Percentiles rank a stretch among this genome's conserved stretches.
These are phyloP conservation scores for Lyophyllum decastes DNA, from an alignment of 768 basidiomycete species.

Conservation along the genomic window DNA sequence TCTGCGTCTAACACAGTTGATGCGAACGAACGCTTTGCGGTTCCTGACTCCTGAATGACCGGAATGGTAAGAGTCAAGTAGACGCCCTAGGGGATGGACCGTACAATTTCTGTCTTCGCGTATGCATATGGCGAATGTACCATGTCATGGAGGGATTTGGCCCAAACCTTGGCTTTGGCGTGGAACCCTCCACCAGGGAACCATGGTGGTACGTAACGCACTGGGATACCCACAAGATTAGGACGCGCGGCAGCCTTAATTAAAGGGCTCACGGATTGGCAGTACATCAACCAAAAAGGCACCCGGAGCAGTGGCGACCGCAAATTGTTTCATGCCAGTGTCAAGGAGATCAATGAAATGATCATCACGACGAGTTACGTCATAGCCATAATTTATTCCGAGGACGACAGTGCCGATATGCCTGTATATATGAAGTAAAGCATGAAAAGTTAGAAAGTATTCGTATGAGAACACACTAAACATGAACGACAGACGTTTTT, in stretches of 20 bases:
- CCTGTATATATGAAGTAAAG: too few relatives aligned
- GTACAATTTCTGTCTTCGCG: constrained; percentile 64
- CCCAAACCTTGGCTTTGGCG: constrained; percentile 52
- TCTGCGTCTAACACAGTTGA: too few relatives aligned
- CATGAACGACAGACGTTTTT: constrained; percentile 40
- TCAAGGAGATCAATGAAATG: constrained; percentile 56
- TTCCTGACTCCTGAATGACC: too few relatives aligned
- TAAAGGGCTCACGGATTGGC: constrained; percentile 40
- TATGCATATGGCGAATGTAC: constrained; percentile 56
- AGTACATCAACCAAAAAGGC: constrained; percentile 53
- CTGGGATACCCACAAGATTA: constrained; percentile 28
- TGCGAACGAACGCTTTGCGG: too few relatives aligned
- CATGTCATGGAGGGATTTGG: constrained; percentile 52
- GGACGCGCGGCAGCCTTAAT: neutral
- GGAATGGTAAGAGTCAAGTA: too few relatives aligned
- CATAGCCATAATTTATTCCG: constrained; percentile 55
- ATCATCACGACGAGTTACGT: constrained; percentile 49
- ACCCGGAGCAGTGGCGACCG: constrained; percentile 52
- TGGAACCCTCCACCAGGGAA: constrained; percentile 65
- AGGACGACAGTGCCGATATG: constrained; percentile 56
- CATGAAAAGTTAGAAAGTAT: too few relatives aligned
- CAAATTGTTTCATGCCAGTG: constrained; percentile 54
- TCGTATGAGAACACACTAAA: constrained; percentile 5
- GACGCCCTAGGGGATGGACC: too few relatives aligned
- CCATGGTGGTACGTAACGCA: constrained; percentile 62